phyloP scores from a whole-genome alignment of 345 rosid genomes.

The Boechera divaricarpa region DNA sequence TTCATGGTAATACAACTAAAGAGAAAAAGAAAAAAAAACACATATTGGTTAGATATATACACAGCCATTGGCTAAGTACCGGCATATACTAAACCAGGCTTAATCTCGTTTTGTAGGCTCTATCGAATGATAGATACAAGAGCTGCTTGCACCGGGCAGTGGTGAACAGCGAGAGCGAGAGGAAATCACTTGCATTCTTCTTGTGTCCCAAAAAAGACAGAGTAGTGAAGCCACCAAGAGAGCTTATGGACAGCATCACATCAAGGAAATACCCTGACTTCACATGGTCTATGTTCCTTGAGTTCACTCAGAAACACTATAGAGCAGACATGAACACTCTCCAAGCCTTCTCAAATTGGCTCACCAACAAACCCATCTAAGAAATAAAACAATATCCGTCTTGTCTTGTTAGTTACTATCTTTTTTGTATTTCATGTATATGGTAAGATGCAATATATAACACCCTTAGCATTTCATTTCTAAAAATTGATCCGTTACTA shows the following conservation, averaged over 20 bases:
- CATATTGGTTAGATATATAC: slow-evolving; percentile 12
- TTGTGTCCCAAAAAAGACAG: slow-evolving; percentile 80
- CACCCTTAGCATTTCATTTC: slow-evolving; percentile 11
- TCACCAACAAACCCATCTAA: slow-evolving; percentile 30
- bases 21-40: background rate
- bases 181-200: slow-evolving; percentile 97
- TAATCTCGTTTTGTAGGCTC: slow-evolving; percentile 57
- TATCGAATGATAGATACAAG: slow-evolving; percentile 82
- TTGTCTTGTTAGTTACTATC: slow-evolving; percentile 26
- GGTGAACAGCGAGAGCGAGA: slow-evolving; percentile 74
- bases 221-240: slow-evolving; percentile 77
- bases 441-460: slow-evolving; percentile 20
- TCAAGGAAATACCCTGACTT: slow-evolving; percentile 86
- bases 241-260: slow-evolving; percentile 57
- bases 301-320: slow-evolving; percentile 86
- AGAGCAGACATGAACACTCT: slow-evolving; percentile 93
- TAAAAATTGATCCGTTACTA: background rate
- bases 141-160: slow-evolving; percentile 97
- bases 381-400: background rate
- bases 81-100: slow-evolving; percentile 7
- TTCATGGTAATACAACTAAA: slow-evolving; percentile 73
- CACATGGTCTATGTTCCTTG: slow-evolving; percentile 82
- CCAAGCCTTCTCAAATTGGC: slow-evolving; percentile 66
- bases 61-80: background rate
- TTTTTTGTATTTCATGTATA: slow-evolving; percentile 25